phyloP scores from a whole-genome alignment of 768 basidiomycete genomes.

The Asterophora lycoperdoides region DNA sequence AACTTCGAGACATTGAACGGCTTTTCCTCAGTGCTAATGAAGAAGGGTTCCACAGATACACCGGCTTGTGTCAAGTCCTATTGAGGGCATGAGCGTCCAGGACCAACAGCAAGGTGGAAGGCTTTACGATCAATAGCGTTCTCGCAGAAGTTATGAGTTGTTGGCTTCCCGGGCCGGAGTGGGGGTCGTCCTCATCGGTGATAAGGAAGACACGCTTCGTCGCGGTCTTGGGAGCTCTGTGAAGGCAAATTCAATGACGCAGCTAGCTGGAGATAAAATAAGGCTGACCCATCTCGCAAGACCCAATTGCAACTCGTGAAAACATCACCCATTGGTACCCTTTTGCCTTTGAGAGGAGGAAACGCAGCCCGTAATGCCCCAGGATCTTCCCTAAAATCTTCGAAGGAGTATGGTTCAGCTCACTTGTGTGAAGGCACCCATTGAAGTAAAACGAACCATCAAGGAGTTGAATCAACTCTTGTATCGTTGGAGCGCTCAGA shows the following conservation, averaged over 20 bases:
- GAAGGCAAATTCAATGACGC: neutral
- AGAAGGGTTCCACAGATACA: slow-evolving; percentile 81
- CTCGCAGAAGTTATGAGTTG: slow-evolving; percentile 65
- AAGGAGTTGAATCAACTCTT: slow-evolving; percentile 70
- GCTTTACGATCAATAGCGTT: slow-evolving; percentile 60
- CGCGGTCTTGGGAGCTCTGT: slow-evolving; percentile 79
- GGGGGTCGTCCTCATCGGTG: slow-evolving; percentile 85
- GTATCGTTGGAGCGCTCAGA: slow-evolving; percentile 78
- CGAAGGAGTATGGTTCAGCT: slow-evolving; percentile 3
- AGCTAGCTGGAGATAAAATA: neutral
- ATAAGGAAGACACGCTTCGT: slow-evolving; percentile 93
- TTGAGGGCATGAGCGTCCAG: slow-evolving; percentile 1
- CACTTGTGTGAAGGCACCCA: neutral
- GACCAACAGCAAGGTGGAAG: neutral
- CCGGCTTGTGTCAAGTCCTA: slow-evolving; percentile 83
- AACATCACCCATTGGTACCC: slow-evolving; percentile 81
- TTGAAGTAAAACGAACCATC: slow-evolving; percentile 49
- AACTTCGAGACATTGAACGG: slow-evolving; percentile 73
- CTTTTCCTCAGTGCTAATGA: slow-evolving; percentile 67
- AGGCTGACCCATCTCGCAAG: slow-evolving; percentile 75
- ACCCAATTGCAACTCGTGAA: slow-evolving; percentile 90
- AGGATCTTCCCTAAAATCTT: slow-evolving; percentile 66
- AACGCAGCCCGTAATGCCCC: slow-evolving; percentile 53
- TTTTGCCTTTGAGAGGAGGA: slow-evolving; percentile 54
- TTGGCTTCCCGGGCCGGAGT: slow-evolving; percentile 47